Evolutionary conservation across 768 basidiomycete genomes (phyloP), one percentile per base, ranked within the genome.

Genomic region (Pulveroboletus sp.): DNA sequence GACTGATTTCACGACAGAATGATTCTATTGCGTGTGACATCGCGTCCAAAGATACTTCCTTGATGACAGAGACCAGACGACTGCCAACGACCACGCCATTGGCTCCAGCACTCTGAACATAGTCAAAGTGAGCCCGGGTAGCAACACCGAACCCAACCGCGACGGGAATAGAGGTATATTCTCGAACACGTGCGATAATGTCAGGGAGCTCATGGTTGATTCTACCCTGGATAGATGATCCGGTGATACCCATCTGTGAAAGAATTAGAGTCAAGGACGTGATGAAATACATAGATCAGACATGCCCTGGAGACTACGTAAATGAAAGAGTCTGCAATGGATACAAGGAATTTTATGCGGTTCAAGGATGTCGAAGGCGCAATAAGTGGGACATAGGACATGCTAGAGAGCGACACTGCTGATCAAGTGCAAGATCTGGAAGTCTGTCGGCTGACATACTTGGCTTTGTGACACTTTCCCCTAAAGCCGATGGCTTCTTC

Each of bases 121-220:
- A 73, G 43, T 94, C 84, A 69, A 94, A 95, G 67, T 98, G 96
- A 9, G 80, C 78, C 26, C 87, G 82, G 13, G 86, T 94, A 21
- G 94, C 86, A 7, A 99, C 92, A 43, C 96, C 96, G 63, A 99
- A 99, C 7, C 96, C 96, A 52, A 98, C 95, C 4, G 93, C 95
- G 41, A 99, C 76, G 4, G 96, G 92, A 8, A 90, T 81, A 11
- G 77, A 73, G 39, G 93, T 79, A 65, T 83, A 80, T 57, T 87
- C 73, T 39, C 89, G 85, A 41, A 99, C 86, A 32, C 92, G 85
- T 21, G 79, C 71, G 44, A 99, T 81, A 56, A 97, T 86, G 53
- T 86, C 81, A 2, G 93, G 90, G 2, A 98, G 83, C 21, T 79
- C 80, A 33, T 67, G 73, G 57, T 93, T 93, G 62, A 96, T 81